Evolutionary conservation across 192 early-diverging fungal species (phyloP).

Genomic region (Backusella liffmaniae): DNA sequence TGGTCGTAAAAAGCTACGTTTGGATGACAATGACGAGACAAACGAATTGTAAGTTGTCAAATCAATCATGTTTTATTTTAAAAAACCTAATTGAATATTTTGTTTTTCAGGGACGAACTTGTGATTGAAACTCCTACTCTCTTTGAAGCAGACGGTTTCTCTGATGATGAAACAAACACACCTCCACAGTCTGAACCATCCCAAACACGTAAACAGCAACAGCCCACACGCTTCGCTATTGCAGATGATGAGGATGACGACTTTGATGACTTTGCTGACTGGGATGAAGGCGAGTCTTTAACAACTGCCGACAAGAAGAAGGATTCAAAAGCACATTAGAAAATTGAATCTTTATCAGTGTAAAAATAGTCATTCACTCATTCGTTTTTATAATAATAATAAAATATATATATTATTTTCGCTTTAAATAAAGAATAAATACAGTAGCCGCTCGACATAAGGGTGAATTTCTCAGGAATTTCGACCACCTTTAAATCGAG

Average conservation of each 20-base stretch:
- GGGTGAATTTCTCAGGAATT: no score
- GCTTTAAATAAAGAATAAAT: not conserved
- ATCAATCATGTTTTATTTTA: not conserved
- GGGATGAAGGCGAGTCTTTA: slow-evolving; percentile 9
- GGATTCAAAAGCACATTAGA: not conserved
- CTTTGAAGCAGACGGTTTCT: slow-evolving; percentile 20
- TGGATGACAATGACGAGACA: slow-evolving; percentile 22
- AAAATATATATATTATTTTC: not conserved
- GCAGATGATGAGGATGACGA: slow-evolving; percentile 12
- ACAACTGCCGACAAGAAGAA: not conserved
- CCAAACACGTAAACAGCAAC: not conserved
- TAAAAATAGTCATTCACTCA: not conserved
- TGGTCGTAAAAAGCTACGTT: slow-evolving; percentile 1
- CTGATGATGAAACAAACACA: not conserved
- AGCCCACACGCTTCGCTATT: not conserved
- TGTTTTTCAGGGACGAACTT: slow-evolving; percentile 48
- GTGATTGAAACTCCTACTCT: slow-evolving; percentile 45
- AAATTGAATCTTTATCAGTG: not conserved
- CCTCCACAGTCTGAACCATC: not conserved
- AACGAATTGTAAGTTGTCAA: slow-evolving; percentile 35
- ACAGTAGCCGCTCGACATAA: no score
- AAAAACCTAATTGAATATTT: not conserved
- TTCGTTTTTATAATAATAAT: not conserved
- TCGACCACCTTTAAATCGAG: no score
- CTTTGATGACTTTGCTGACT: slow-evolving; percentile 20